Percentiles rank a stretch among this genome's conserved stretches.
Conservation (phyloP, 2,329 filamentous ascomycete species). For the Didymella lethalis region DNA sequence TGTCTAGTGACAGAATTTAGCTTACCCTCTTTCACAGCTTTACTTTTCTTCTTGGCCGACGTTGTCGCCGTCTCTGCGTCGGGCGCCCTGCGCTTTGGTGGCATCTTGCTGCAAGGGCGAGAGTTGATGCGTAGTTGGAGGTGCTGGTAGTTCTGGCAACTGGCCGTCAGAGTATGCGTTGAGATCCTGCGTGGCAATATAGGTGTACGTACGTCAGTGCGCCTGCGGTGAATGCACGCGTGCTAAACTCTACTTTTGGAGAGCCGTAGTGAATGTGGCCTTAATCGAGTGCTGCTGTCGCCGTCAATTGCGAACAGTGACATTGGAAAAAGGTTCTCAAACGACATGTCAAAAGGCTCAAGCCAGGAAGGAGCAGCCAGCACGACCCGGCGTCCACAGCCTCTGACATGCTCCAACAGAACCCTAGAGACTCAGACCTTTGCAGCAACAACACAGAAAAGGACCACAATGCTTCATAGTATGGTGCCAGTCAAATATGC, state of each 20-base stretch:
- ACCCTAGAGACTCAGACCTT: neutral
- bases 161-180: neutral
- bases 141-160: neutral
- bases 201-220: conserved; percentile 2
- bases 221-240: conserved; percentile 6
- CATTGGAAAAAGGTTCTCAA: too few species aligned
- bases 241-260: neutral
- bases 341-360: neutral
- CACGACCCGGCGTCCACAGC: neutral
- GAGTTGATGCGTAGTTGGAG: neutral
- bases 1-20: too few species aligned
- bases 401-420: neutral
- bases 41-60: conserved; percentile 10
- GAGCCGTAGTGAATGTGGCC: neutral
- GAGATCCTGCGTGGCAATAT: neutral
- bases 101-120: conserved; percentile 1
- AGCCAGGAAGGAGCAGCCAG: neutral
- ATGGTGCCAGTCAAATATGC: neutral
- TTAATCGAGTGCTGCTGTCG: neutral
- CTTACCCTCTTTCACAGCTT: conserved; percentile 6
- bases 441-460: neutral
- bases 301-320: neutral
- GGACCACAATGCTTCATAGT: neutral
- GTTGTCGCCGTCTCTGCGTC: neutral
- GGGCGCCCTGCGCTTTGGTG: conserved; percentile 11